Evolutionary conservation across 257 asterid species (phyloP).

Genomic region (Gentiana straminea): DNA sequence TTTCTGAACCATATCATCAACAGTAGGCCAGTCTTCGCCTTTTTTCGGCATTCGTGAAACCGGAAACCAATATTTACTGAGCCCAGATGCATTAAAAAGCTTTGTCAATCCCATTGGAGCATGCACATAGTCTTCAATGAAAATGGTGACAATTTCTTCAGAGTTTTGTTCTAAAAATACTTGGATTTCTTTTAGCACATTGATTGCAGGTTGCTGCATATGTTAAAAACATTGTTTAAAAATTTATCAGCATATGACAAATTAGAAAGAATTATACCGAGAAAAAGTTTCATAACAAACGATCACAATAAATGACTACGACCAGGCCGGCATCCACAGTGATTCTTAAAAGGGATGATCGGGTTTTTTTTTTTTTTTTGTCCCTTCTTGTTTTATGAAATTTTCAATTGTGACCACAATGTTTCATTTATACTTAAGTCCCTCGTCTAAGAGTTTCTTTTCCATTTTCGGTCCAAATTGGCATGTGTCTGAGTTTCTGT

Average conservation of each 20-base stretch:
- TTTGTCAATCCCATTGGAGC: slow-evolving; percentile 54
- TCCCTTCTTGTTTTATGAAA: too few relatives aligned
- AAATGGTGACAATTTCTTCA: slow-evolving; percentile 59
- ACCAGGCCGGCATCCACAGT: neutral
- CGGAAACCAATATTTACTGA: slow-evolving; percentile 59
- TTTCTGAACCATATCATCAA: slow-evolving; percentile 61
- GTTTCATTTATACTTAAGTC: too few relatives aligned
- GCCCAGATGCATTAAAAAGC: slow-evolving; percentile 69
- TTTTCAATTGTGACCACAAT: too few relatives aligned
- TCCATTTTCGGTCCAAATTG: too few relatives aligned
- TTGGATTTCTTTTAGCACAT: slow-evolving; percentile 60
- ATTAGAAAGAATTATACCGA: neutral
- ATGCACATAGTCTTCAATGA: slow-evolving; percentile 75
- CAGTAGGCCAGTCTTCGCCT: slow-evolving; percentile 83
- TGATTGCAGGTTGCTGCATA: slow-evolving; percentile 72
- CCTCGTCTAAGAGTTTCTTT: too few relatives aligned
- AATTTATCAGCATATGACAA: neutral
- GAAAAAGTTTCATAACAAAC: neutral
- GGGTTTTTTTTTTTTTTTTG: too few relatives aligned
- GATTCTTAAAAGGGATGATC: too few relatives aligned
- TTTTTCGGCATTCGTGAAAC: slow-evolving; percentile 62
- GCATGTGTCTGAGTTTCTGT: too few relatives aligned
- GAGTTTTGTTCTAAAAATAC: slow-evolving; percentile 47
- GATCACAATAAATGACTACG: neutral
- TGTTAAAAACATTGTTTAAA: neutral